Evolutionary conservation across 495 filamentous ascomycete species (phyloP), one percentile per base, ranked within the genome.

Genomic region (Talaromyces liani): DNA sequence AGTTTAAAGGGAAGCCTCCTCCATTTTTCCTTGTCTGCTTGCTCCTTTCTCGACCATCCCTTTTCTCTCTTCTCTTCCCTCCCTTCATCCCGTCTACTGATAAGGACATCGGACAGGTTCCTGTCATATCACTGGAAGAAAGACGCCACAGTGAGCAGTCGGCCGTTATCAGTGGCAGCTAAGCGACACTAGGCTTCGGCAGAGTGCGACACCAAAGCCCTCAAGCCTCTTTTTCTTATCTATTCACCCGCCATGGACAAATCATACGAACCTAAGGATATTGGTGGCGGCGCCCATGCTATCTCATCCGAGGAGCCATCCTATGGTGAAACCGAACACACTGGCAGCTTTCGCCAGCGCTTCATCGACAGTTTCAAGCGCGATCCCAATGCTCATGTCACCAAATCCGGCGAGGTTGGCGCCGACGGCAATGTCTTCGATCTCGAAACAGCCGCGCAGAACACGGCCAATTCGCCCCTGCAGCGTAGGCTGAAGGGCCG

Each of bases 321-420:
- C 36, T 82, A 81, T 64, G 80, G 80, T 27, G 73, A 81, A 56
- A 67, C 75, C 3, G 63, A 70, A 24, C n/a, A 67, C 1, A 71
- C 74, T 2, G 72, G 64, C 10, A 67, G 68, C 58, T 68, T 80
- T 7, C 57, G 83, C 0, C 70, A 74, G 12, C 81, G 83, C 25
- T 77, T 92, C 64, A 63, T 89, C 62, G 87, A 96, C 73, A 88
- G 91, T 69, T 97, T 98, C 81, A 87, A 86, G 68, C 81, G 88
- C 29, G 92, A 97, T 65, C 90, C 91, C 2, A 85, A 86, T 69
- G 77, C 81, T 4, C 80, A 80, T 56, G 79, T 87, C 29, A 87
- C 84, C 25, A 80, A 83, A 24, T 81, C 79, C 36, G 78, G 80
- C 56, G 67, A 71, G 54, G 64, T 82, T 36, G 78, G 82, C 63